Conservation (phyloP, 306 rosid genomes). For the Medicago arabica region DNA sequence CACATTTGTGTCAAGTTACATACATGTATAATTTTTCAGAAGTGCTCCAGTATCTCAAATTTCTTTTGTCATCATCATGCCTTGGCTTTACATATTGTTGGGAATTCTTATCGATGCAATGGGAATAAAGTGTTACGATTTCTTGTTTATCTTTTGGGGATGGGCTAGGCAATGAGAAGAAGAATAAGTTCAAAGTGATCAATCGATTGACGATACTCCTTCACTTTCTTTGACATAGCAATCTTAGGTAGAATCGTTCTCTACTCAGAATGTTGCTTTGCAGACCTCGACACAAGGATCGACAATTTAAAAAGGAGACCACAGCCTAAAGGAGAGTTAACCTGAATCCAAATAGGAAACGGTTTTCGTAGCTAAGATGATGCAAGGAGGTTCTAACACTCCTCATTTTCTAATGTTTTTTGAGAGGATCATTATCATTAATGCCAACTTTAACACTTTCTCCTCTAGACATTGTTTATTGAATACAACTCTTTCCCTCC, state of each 20-base stretch:
- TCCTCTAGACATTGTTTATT: too few species aligned
- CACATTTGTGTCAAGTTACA: constrained; percentile 48
- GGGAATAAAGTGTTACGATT: background rate
- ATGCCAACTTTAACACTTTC: too few species aligned
- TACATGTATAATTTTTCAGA: constrained; percentile 47
- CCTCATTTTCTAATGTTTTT: too few species aligned
- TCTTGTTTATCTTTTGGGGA: too few species aligned
- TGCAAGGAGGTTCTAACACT: too few species aligned
- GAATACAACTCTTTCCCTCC: too few species aligned
- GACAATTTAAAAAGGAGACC: background rate
- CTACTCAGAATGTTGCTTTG: background rate
- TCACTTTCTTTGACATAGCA: background rate
- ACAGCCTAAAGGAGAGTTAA: background rate
- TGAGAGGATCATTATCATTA: too few species aligned
- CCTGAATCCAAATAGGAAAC: too few species aligned
- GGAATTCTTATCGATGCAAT: background rate
- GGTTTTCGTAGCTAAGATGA: too few species aligned
- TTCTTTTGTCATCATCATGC: constrained; percentile 22
- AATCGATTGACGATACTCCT: background rate
- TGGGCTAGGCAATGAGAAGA: too few species aligned
- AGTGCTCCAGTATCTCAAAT: constrained; percentile 31
- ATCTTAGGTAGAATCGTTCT: background rate
- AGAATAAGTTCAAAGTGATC: background rate
- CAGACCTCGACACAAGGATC: background rate
- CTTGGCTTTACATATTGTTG: background rate